These are phyloP conservation scores for Grammothele lineata DNA, from an alignment of 768 basidiomycete genomes.

Conservation along the genomic window DNA sequence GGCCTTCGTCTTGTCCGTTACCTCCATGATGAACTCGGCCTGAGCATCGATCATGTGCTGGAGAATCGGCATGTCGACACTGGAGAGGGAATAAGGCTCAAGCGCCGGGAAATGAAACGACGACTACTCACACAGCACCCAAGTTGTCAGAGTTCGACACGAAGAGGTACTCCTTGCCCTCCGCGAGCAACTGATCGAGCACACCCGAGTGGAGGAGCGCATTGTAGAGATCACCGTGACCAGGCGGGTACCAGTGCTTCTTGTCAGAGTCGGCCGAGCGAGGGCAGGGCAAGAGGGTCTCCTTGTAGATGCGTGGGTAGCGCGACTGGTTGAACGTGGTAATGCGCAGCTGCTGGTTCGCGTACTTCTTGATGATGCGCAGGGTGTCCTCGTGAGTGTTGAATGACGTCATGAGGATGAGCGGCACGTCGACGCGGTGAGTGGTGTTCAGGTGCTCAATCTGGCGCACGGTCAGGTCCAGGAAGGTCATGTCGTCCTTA, in stretches of 20 bases:
- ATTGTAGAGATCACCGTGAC: slow-evolving; percentile 95
- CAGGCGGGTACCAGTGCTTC: slow-evolving; percentile 93
- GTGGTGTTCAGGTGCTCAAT: slow-evolving; percentile 93
- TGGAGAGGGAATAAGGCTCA: background rate
- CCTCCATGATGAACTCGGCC: slow-evolving; percentile 91
- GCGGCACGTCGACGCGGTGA: slow-evolving; percentile 84
- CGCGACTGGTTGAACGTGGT: slow-evolving; percentile 91
- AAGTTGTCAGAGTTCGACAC: slow-evolving; percentile 97
- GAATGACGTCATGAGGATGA: slow-evolving; percentile 98
- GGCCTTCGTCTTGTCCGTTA: slow-evolving; percentile 96
- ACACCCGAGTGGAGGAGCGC: slow-evolving; percentile 88
- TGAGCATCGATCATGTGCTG: slow-evolving; percentile 80
- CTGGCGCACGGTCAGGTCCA: slow-evolving; percentile 90
- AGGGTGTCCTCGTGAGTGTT: slow-evolving; percentile 97
- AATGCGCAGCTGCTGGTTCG: slow-evolving; percentile 91
- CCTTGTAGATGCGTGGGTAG: slow-evolving; percentile 90
- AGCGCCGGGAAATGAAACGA: background rate
- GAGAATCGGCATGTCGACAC: slow-evolving; percentile 51
- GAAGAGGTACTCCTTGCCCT: slow-evolving; percentile 96
- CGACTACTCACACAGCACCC: slow-evolving; percentile 70
- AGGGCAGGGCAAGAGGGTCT: slow-evolving; percentile 82
- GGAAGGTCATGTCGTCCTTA: slow-evolving; percentile 97
- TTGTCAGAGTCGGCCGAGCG: slow-evolving; percentile 78
- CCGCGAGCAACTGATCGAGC: slow-evolving; percentile 81
- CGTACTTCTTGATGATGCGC: slow-evolving; percentile 95